Percentiles rank a stretch among this genome's conserved stretches.
Conservation (phyloP, 352 stramenopile species). For the Phytophthora constricta region DNA sequence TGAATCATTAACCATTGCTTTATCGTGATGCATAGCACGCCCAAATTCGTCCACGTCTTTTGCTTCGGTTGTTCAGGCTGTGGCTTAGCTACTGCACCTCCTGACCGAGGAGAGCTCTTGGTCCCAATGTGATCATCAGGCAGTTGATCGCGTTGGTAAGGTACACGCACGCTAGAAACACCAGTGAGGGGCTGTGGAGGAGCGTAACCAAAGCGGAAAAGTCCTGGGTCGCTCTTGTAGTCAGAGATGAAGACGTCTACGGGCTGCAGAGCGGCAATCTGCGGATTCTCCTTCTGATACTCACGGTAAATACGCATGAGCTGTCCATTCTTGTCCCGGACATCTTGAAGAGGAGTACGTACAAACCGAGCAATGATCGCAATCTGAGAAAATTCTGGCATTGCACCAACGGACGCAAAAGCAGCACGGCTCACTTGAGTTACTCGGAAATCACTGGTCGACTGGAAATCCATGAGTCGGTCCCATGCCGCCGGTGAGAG, state of each 20-base stretch:
- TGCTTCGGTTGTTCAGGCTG: conserved; percentile 19
- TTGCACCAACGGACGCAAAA: conserved; percentile 64
- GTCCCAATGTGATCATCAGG: conserved; percentile 16
- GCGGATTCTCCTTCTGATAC: conserved; percentile 79
- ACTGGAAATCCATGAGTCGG: conserved; percentile 79
- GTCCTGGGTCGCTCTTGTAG: conserved; percentile 47
- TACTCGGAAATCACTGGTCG: conserved; percentile 60
- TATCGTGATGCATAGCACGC: conserved; percentile 36
- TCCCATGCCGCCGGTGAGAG: conserved; percentile 73
- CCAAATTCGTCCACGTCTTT: conserved; percentile 68
- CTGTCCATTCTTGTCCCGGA: conserved; percentile 83
- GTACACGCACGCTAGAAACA: conserved; percentile 56
- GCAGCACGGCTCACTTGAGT: conserved; percentile 78
- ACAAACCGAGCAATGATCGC: conserved; percentile 74
- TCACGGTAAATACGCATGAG: conserved; percentile 76
- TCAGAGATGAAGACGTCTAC: conserved; percentile 58
- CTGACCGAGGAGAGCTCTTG: conserved; percentile 29
- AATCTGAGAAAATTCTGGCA: conserved; percentile 83
- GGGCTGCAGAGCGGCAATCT: conserved; percentile 52
- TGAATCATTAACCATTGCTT: conserved; percentile 10
- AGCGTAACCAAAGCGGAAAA: conserved; percentile 79
- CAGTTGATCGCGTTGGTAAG: conserved; percentile 54
- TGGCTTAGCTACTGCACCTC: conserved; percentile 1
- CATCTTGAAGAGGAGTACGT: conserved; percentile 59
- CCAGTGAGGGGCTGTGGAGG: conserved; percentile 63